Conservation (phyloP, 805 yeast species). For the Babjeviella inositovora region DNA sequence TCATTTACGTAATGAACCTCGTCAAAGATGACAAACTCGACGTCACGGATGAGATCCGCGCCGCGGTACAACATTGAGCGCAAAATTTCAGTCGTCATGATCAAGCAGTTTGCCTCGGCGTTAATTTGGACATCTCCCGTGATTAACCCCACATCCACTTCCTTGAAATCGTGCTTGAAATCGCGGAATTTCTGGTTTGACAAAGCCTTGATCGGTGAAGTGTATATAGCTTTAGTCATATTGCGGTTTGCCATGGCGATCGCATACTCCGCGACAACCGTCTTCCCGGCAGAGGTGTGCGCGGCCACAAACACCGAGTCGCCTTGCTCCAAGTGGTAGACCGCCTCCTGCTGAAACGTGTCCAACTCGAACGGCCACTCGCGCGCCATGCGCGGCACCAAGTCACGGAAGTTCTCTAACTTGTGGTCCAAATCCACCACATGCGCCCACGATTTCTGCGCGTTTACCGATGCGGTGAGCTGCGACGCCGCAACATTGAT, state of each 20-base stretch:
- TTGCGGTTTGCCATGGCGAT: constrained; percentile 92
- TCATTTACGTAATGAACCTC: constrained; percentile 98
- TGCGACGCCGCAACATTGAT: constrained; percentile 18
- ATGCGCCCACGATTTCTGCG: constrained; percentile 81
- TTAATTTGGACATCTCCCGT: constrained; percentile 98
- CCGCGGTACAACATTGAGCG: constrained; percentile 94
- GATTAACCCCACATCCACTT: constrained; percentile 79
- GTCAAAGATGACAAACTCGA: constrained; percentile 93
- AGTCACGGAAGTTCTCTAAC: constrained; percentile 70
- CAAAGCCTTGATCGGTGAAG: constrained; percentile 87
- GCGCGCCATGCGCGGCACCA: constrained; percentile 88
- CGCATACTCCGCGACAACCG: constrained; percentile 96
- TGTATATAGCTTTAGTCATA: constrained; percentile 93
- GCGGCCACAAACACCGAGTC: constrained; percentile 99
- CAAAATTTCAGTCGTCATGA: constrained; percentile 95
- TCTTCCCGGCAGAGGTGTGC: constrained; percentile 96
- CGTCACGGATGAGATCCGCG: constrained; percentile 91
- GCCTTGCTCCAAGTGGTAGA: constrained; percentile 91
- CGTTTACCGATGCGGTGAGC: constrained; percentile 4
- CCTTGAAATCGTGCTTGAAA: constrained; percentile 65
- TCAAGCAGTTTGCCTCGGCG: constrained; percentile 89
- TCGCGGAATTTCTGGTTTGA: constrained; percentile 86
- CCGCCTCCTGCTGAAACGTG: constrained; percentile 92
- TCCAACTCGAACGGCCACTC: constrained; percentile 93
- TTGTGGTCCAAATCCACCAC: constrained; percentile 76